A percentile compares a stretch with the other conserved stretches of the same genome.
Conservation (phyloP, 2,329 filamentous ascomycete species). For the Hortaea sp. region DNA sequence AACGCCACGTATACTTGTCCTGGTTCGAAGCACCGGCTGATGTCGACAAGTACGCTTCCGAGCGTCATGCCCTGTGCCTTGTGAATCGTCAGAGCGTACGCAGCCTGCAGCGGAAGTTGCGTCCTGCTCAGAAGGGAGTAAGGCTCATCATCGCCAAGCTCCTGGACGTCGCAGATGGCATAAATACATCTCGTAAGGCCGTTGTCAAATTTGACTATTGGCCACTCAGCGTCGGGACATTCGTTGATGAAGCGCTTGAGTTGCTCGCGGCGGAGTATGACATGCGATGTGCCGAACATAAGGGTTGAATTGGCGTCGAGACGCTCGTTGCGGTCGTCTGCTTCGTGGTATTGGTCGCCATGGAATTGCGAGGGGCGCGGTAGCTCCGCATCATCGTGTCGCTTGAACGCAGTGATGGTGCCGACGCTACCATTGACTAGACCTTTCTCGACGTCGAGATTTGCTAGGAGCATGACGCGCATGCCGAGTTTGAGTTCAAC, state of each 20-base stretch:
- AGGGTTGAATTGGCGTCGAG: background rate
- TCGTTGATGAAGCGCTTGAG: conserved; percentile 31
- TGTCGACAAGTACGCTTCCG: conserved; percentile 46
- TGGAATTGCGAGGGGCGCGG: background rate
- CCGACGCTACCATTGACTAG: conserved; percentile 43
- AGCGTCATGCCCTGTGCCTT: conserved; percentile 54
- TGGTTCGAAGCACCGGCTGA: conserved; percentile 42
- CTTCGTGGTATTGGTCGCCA: background rate
- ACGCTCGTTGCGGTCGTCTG: background rate
- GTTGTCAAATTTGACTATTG: conserved; percentile 44
- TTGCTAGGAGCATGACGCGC: conserved; percentile 43
- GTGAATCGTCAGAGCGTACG: conserved; percentile 54
- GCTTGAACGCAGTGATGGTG: conserved; percentile 29
- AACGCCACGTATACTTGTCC: conserved; percentile 54
- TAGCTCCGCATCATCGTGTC: conserved; percentile 1
- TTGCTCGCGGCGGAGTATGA: conserved; percentile 26
- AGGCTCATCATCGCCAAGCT: conserved; percentile 36
- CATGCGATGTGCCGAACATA: conserved; percentile 26
- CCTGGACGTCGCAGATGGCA: conserved; percentile 39
- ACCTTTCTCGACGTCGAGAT: conserved; percentile 33
- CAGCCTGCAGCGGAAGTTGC: conserved; percentile 49
- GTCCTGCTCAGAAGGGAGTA: conserved; percentile 44
- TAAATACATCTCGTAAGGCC: conserved; percentile 35
- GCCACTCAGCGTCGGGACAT: conserved; percentile 29
- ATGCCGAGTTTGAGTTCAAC: conserved; percentile 42